These are phyloP conservation scores for Aspergillus mulundensis DNA, from an alignment of 495 filamentous ascomycete genomes.

Conservation along the genomic window DNA sequence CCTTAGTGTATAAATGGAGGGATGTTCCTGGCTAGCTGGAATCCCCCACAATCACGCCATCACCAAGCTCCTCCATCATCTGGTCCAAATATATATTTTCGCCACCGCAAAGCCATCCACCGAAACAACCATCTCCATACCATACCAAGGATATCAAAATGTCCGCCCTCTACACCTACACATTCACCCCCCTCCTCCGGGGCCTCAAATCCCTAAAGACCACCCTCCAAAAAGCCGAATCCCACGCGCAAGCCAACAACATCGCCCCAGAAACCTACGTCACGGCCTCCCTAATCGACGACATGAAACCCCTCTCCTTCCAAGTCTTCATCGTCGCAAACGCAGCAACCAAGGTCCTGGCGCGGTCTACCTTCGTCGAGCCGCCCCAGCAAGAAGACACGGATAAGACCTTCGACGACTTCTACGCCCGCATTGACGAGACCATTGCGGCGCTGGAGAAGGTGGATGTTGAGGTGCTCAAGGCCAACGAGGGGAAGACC, in stretches of 20 bases:
- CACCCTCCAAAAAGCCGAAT: conserved; percentile 23
- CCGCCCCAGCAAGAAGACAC: conserved; percentile 27
- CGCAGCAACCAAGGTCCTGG: conserved; percentile 23
- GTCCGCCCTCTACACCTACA: conserved; percentile 14
- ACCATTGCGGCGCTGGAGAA: conserved; percentile 34
- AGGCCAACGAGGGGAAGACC: conserved; percentile 28
- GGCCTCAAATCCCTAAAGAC: conserved; percentile 13
- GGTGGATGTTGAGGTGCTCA: conserved; percentile 32
- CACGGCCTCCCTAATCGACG: conserved; percentile 20
- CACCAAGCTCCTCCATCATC: too few species aligned
- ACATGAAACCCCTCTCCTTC: conserved; percentile 46
- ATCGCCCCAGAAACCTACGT: conserved; percentile 12
- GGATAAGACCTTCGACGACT: conserved; percentile 35
- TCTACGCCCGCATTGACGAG: conserved; percentile 36
- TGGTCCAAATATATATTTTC: too few species aligned
- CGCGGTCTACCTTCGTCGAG: conserved; percentile 26
- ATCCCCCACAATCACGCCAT: neutral
- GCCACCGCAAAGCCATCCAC: too few species aligned
- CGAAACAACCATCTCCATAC: too few species aligned
- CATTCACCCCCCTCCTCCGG: conserved; percentile 18
- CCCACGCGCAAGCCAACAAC: conserved; percentile 15
- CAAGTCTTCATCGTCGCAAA: conserved; percentile 40
- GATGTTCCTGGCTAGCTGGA: neutral
- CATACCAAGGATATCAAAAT: neutral
- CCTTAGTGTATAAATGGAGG: too few species aligned